Evolutionary conservation across 2,329 filamentous ascomycete species (phyloP).

Genomic region (Ophiocordyceps camponoti-leonardi): DNA sequence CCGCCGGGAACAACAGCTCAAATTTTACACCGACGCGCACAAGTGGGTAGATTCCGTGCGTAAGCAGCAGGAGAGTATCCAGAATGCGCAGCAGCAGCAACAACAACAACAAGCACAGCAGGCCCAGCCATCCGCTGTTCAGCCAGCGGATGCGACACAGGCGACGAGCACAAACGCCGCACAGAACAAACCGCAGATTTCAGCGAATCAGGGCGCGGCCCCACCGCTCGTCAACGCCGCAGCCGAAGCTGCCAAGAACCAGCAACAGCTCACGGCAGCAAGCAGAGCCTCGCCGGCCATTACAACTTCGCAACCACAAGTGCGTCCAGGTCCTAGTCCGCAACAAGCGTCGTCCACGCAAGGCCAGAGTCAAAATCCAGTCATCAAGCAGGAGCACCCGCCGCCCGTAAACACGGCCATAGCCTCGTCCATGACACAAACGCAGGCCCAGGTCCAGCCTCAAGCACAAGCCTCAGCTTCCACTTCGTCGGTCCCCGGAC

Average conservation of each 20-base stretch:
- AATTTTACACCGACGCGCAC: slow-evolving; percentile 27
- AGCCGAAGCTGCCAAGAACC: slow-evolving; percentile 27
- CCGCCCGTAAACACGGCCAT: slow-evolving; percentile 31
- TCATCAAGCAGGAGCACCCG: slow-evolving; percentile 16
- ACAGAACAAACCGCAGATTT: slow-evolving; percentile 11
- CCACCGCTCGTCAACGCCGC: slow-evolving; percentile 23
- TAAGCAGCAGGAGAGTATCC: slow-evolving; percentile 22
- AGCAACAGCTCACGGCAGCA: slow-evolving; percentile 15
- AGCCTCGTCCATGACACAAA: slow-evolving; percentile 11
- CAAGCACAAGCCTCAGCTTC: slow-evolving; percentile 15
- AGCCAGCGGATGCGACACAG: slow-evolving; percentile 8
- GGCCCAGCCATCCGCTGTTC: slow-evolving; percentile 7
- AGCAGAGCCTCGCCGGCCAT: slow-evolving; percentile 13
- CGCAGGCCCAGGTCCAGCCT: slow-evolving; percentile 15
- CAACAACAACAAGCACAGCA: slow-evolving; percentile 10
- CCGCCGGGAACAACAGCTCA: slow-evolving; percentile 25
- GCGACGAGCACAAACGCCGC: slow-evolving; percentile 5
- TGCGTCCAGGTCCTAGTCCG: slow-evolving; percentile 10
- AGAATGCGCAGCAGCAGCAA: slow-evolving; percentile 8
- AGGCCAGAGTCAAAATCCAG: slow-evolving; percentile 6
- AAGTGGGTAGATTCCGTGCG: slow-evolving; percentile 30
- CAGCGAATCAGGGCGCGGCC: slow-evolving; percentile 13
- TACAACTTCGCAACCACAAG: slow-evolving; percentile 7
- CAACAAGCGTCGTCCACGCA: slow-evolving; percentile 10
- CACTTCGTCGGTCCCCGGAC: slow-evolving; percentile 11